Base-by-base conservation (phyloP, 768 basidiomycete genomes). In the Dacryopinax spathularia region DNA sequence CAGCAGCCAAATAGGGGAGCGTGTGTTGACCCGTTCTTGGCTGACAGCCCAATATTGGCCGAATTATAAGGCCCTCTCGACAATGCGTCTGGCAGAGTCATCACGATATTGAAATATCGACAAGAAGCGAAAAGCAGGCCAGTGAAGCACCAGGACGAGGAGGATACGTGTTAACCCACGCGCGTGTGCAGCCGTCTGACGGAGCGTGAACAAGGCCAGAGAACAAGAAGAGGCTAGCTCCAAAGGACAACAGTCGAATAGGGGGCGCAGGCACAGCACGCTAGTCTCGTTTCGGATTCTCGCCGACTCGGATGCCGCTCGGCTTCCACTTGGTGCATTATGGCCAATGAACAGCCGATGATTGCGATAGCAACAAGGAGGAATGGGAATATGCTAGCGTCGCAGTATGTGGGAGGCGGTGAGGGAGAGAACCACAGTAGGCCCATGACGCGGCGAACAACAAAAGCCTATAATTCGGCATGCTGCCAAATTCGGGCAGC, bases 261-360 rank as follows among this genome's bases (percentile, higher is more conserved):
- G 48, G 48, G 48, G 48, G 9, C 4, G 48, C 43, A 44, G 10
- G 48, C 48, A 56, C 48, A 56, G 48, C 48, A 56, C 48, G 48
- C 48, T 56, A 27, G 48, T 27, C 48, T 56, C 48, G 48, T 56
- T 56, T 56, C 48, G 48, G 48, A 56, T 56, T 56, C 48, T 31
- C 48, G 48, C 48, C 48, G 48, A 25, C 48, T 56, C 48, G 48
- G 48, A 56, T 56, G 48, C 48, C 48, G 48, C 29, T 56, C 48
- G 48, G 48, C 25, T 56, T 37, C 36, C 36, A 56, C 48, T n/a
- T n/a, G n/a, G n/a, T n/a, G n/a, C n/a, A n/a, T n/a, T n/a, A n/a
- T n/a, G n/a, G n/a, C n/a, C n/a, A n/a, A n/a, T n/a, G n/a, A n/a
- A n/a, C n/a, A n/a, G n/a, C n/a, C n/a, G n/a, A n/a, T n/a, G n/a